Evolutionary conservation across 345 rosid genomes (phyloP).

Genomic region (Citrus sp.): DNA sequence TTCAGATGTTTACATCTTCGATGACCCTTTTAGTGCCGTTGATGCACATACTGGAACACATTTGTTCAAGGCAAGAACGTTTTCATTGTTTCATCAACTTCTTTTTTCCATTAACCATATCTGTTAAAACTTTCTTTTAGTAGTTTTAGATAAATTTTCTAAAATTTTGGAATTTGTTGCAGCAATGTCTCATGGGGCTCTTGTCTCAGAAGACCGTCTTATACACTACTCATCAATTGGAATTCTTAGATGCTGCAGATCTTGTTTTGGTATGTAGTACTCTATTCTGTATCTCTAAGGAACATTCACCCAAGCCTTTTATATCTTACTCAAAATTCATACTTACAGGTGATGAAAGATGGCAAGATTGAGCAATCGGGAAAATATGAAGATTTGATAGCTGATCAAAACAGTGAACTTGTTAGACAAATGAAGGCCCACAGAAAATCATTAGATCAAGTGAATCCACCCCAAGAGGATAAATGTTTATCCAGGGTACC

Average conservation of each 20-base stretch:
- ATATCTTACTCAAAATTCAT: background rate
- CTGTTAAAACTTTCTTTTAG: background rate
- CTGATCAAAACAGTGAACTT: slow-evolving; percentile 54
- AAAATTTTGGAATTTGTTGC: slow-evolving; percentile 21
- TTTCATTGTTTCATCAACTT: background rate
- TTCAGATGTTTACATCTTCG: slow-evolving; percentile 68
- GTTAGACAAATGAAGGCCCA: slow-evolving; percentile 69
- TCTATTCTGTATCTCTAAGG: background rate
- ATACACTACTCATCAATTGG: slow-evolving; percentile 66
- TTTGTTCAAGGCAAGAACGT: slow-evolving; percentile 54
- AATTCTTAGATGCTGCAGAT: slow-evolving; percentile 59
- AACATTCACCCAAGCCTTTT: background rate
- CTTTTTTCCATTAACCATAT: background rate
- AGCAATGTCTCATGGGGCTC: slow-evolving; percentile 55
- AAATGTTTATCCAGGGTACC: slow-evolving; percentile 1
- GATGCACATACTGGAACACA: slow-evolving; percentile 77
- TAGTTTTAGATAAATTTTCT: background rate
- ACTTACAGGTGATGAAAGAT: slow-evolving; percentile 56
- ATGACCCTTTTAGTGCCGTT: slow-evolving; percentile 79
- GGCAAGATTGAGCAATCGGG: slow-evolving; percentile 62
- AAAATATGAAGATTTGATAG: slow-evolving; percentile 49
- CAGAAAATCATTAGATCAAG: slow-evolving; percentile 54
- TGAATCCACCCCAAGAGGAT: slow-evolving; percentile 30
- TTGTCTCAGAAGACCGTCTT: slow-evolving; percentile 55
- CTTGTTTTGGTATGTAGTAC: slow-evolving; percentile 46